Evolutionary conservation across 2,329 filamentous ascomycete species (phyloP), one percentile per base, ranked within the genome.

Genomic region (Boeremia exigua): DNA sequence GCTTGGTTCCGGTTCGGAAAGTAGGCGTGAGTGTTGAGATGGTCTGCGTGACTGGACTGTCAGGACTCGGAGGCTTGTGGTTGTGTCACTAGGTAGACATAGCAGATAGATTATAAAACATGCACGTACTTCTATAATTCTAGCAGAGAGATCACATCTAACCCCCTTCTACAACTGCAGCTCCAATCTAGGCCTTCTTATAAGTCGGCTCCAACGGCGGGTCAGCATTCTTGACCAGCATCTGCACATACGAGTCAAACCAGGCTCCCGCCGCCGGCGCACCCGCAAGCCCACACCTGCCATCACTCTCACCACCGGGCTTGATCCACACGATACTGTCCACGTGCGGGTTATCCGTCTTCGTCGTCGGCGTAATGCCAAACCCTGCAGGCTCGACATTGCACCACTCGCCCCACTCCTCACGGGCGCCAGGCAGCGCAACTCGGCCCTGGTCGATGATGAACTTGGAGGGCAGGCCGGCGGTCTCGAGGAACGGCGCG

Each of bases 291-390:
- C 68, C 68, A 32, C 68, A 71, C 6, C 36, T 27, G 8, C 68
- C 68, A 37, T 71, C 68, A 29, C 64, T 68, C 58, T 71, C 68
- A 19, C 68, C 68, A 45, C 68, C 68, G 7, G 68, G 68, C 60
- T 71, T 71, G 48, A 69, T 66, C 68, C 68, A 71, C 4, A 71
- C 68, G n/a, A 71, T 39, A 28, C 64, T 67, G 42, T 71, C 68
- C 6, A 69, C 59, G n/a, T 61, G 55, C 4, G 65, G 60, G 54
- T 67, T 69, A 43, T 67, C 62, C 29, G 47, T 63, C 37, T 56
- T 49, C 28, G 59, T 51, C 1, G 61, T 61, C 15, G 68, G 68
- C 0, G 55, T 39, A 0, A 47, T 15, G 10, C 68, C 68, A 36
- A 66, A 71, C 6, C 67, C 67, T n/a, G 60, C 39, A 15, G 67